Base-by-base conservation (phyloP, 495 filamentous ascomycete genomes). In the Tuber borchii region DNA sequence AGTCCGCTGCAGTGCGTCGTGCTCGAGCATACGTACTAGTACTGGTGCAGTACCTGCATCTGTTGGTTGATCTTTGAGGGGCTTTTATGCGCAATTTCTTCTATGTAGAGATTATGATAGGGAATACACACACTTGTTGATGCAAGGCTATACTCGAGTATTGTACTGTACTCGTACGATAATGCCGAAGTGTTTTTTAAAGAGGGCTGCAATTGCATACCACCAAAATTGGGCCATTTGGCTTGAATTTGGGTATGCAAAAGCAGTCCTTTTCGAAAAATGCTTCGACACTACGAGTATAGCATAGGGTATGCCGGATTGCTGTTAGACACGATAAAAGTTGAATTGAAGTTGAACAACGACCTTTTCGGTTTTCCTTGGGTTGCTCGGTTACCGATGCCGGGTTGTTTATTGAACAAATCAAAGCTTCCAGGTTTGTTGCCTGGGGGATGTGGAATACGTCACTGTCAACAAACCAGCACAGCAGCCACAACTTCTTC, bases 381-480 rank as follows among this genome's bases (percentile, higher is more conserved):
- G 2, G 39, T 4, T 40, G 3, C n/a, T 31, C 26, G 51, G 51
- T 26, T 22, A 22, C 20, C 0, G 51, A n/a, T 56, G 10, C 51
- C 26, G 12, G 56, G n/a, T 16, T 61, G 56, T 61, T 61, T 61
- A 16, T 22, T 31, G 9, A 16, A 16, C 22, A 26, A 7, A 56
- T 17, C 56, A 65, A 34, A 34, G 56, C 31, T 26, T 34, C 31
- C 26, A 19, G 56, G 9, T 65, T 34, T 31, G 56, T 65, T 65
- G 56, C 56, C 56, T 0, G 56, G 56, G 56, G 26, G 56, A 65
- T 34, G 56, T 17, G 6, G 56, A 65, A 65, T 65, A 65, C 31
- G 56, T 65, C 56, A 65, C 56, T 31, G 56, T 65, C 56, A 65
- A 65, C 56, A 65, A 65, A 65, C 56, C 56, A 65, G 14, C 56